Evolutionary conservation across 2,329 filamentous ascomycete genomes (phyloP), one percentile per base, ranked within the genome.

Genomic region (Clonostachys solani): DNA sequence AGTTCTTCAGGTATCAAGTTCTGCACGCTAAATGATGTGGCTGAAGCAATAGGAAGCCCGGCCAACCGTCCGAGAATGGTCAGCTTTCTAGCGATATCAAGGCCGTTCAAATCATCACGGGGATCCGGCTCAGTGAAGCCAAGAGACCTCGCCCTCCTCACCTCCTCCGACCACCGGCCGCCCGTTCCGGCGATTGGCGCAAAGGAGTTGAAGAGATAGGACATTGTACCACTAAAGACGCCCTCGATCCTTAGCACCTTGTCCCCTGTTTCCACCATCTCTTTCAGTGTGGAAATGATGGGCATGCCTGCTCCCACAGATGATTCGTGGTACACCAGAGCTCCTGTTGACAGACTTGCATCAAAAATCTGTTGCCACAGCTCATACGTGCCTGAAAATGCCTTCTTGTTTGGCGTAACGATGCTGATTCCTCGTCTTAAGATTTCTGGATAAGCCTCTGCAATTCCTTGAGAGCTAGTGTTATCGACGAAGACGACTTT

Each of bases 331-430:
- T 94, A 97, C 49, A 97, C 78, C 62, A 89, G 87, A 41, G 92
- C 89, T 40, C 86, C 87, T 2, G 80, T 81, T 33, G 78, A 75
- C 43, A 79, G 75, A 2, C 91, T 86, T 2, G 89, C 79, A 4
- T 74, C 71, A 67, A 95, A 95, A 75, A 99, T 96, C 52, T 87
- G 82, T 60, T 89, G 80, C 92, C 92, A 99, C 47, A 96, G 74
- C 56, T 83, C 75, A 59, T 89, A 84, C 42, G 81, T 83, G 49
- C 87, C 84, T 0, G 90, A 95, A 70, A 99, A 99, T 13, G 88
- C 92, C 72, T 99, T 99, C 77, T 99, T 99, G 78, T 97, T 99
- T 40, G 94, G 92, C 1, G 94, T 99, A 29, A 97, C 89, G 58
- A 99, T 83, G 67, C 84, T 92, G 66, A 99, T 85, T 13, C 92